Percentiles rank a stretch among this genome's conserved stretches.
These are phyloP conservation scores for Flueggea neowawraea DNA, from an alignment of 441 rosid species.

Conservation along the genomic window DNA sequence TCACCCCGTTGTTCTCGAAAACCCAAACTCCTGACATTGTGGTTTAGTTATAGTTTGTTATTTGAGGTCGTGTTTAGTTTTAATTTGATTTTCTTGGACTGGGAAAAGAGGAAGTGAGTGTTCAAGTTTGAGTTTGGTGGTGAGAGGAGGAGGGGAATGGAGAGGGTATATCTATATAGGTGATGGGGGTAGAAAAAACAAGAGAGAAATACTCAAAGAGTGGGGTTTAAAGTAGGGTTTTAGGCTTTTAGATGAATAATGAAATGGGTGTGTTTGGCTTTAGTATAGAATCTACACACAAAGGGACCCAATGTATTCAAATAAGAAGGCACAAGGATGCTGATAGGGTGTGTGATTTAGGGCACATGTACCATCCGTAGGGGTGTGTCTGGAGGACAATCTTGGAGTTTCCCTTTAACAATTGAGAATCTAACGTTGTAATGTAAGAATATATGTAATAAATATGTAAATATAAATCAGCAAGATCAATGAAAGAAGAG, in stretches of 20 bases:
- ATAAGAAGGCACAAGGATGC: slow-evolving; percentile 35
- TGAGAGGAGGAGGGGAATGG: slow-evolving; percentile 16
- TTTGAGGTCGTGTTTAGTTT: background rate
- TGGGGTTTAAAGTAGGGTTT: slow-evolving; percentile 1
- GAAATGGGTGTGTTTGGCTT: slow-evolving; percentile 6
- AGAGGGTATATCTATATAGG: slow-evolving; percentile 34
- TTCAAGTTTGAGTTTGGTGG: slow-evolving; percentile 3
- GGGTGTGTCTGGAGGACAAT: no score
- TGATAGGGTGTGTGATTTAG: slow-evolving; percentile 8
- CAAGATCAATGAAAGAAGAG: background rate
- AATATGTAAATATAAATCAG: no score
- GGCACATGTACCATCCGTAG: no score
- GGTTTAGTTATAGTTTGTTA: background rate
- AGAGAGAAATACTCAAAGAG: slow-evolving; percentile 13
- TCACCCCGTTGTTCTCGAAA: slow-evolving; percentile 62
- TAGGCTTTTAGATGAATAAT: no score
- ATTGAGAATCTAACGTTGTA: no score
- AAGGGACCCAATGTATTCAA: slow-evolving; percentile 42
- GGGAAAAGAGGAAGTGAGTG: background rate
- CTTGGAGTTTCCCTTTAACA: no score
- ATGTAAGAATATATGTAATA: no score
- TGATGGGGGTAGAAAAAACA: slow-evolving; percentile 12
- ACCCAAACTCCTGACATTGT: slow-evolving; percentile 86
- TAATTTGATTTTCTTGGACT: slow-evolving; percentile 1
- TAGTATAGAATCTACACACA: slow-evolving; percentile 37